Conservation (phyloP, 495 filamentous ascomycete genomes). For the Parathielavia hyrcaniae region DNA sequence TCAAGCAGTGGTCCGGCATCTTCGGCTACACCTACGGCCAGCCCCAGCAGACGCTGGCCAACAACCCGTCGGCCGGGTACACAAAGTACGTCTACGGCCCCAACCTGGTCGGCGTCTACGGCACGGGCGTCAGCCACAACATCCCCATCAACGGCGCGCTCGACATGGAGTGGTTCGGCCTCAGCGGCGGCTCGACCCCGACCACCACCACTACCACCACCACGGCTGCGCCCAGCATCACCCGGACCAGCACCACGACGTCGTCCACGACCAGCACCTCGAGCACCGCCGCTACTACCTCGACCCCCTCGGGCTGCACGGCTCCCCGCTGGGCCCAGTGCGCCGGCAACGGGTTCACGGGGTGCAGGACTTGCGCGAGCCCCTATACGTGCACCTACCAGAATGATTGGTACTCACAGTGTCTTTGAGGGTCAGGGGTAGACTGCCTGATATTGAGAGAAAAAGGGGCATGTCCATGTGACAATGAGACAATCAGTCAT, state of each 20-base stretch:
- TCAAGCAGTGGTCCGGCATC: constrained; percentile 51
- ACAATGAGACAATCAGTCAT: too few species aligned
- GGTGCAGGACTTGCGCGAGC: constrained; percentile 34
- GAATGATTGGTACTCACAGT: constrained; percentile 36
- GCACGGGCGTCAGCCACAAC: constrained; percentile 30
- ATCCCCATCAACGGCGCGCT: constrained; percentile 28
- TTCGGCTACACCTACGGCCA: constrained; percentile 36
- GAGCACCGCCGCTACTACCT: constrained; percentile 29
- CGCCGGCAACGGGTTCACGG: constrained; percentile 41
- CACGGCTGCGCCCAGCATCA: not conserved
- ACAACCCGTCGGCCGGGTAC: constrained; percentile 32
- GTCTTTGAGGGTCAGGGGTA: constrained; percentile 21
- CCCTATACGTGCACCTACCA: constrained; percentile 28
- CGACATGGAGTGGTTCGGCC: constrained; percentile 36
- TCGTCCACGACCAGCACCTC: constrained; percentile 7
- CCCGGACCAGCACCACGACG: constrained; percentile 7
- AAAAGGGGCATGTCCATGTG: too few species aligned
- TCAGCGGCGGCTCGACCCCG: constrained; percentile 14
- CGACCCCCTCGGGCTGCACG: constrained; percentile 29
- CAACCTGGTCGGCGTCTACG: constrained; percentile 38
- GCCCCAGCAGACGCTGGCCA: constrained; percentile 27
- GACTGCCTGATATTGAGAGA: constrained; percentile 9
- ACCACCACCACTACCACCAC: constrained; percentile 3
- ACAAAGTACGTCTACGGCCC: constrained; percentile 45
- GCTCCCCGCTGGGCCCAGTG: constrained; percentile 38